Conservation (phyloP, 768 basidiomycete species). For the Boletus vinaceobasis region DNA sequence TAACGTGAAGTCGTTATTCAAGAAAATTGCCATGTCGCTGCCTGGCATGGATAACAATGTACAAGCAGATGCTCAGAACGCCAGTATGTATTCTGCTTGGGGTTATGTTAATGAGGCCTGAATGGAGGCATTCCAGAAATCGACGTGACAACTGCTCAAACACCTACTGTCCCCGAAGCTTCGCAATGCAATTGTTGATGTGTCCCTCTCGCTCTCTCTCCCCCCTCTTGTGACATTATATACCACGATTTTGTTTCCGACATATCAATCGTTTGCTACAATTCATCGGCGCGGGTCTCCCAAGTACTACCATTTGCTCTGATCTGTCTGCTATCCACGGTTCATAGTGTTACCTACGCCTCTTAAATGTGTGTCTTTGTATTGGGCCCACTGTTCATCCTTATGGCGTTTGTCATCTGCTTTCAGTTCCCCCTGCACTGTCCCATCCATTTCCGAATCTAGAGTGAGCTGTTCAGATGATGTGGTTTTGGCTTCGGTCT, state of each 20-base stretch:
- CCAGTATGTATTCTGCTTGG: constrained; percentile 35
- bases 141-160: constrained; percentile 75
- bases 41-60: constrained; percentile 91
- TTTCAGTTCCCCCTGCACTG: constrained; percentile 60
- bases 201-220: not conserved
- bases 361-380: constrained; percentile 77
- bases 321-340: constrained; percentile 47
- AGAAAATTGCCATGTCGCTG: constrained; percentile 97
- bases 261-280: constrained; percentile 18
- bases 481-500: constrained; percentile 63
- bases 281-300: constrained; percentile 6
- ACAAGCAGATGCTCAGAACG: constrained; percentile 52
- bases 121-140: constrained; percentile 57
- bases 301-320: constrained; percentile 7
- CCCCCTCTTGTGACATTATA: constrained; percentile 18
- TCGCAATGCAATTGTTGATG: constrained; percentile 79
- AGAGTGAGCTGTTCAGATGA: constrained; percentile 73
- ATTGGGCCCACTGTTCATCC: constrained; percentile 90
- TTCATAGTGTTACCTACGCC: constrained; percentile 99
- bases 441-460: constrained; percentile 85
- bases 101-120: not conserved
- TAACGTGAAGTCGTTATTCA: constrained; percentile 98
- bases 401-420: constrained; percentile 75
- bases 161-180: constrained; percentile 76
- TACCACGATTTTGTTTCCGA: constrained; percentile 28